Evolutionary conservation across 73 alveolate genomes (phyloP), one percentile per base, ranked within the genome.

Genomic region (Blepharisma japonicum): DNA sequence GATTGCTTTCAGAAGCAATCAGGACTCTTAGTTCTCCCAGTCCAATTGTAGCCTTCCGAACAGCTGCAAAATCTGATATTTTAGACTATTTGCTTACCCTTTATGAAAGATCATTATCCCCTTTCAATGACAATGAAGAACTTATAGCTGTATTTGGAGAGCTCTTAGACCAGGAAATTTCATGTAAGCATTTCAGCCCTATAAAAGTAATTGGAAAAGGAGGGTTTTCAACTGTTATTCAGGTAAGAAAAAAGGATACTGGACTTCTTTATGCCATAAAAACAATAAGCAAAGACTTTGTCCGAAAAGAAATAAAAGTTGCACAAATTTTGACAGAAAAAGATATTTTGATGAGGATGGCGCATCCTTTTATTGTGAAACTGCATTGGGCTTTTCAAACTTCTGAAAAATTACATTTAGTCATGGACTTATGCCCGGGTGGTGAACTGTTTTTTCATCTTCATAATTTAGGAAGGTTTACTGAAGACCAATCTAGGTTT

Each of bases 391-490:
- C 96, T 7, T 87, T 92, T 70, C 90, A 90, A 87, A 81, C 90
- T 0, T 76, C 77, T 25, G 77, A 82, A 42, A 84, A 92, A 18
- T 56, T 91, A 47, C 85, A 80, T 53, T 82, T 92, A 47, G 90
- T 91, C 5, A 46, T 91, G 81, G 98, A 92, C 50, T 82, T 88
- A 23, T 91, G 94, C 81, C 83, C 95, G 39, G 98, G 98, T 6
- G 98, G 98, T 4, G 98, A 92, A 61, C 83, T 92, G 51, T 92
- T 92, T 71, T 87, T 68, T 77, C 97, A 91, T 66, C 71, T 91
- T 39, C 85, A 92, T 68, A 83, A 87, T 49, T 80, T 89, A 6
- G 85, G 87, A 27, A 87, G 92, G 61, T 77, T 89, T 56, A 47
- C 55, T 21, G 94, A 87, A 53, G 68, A 83, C 23, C 81, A 77